Percentiles rank a stretch among this genome's conserved stretches.
phyloP scores from a whole-genome alignment of 2,329 filamentous ascomycete genomes.

The Aspergillus felis region DNA sequence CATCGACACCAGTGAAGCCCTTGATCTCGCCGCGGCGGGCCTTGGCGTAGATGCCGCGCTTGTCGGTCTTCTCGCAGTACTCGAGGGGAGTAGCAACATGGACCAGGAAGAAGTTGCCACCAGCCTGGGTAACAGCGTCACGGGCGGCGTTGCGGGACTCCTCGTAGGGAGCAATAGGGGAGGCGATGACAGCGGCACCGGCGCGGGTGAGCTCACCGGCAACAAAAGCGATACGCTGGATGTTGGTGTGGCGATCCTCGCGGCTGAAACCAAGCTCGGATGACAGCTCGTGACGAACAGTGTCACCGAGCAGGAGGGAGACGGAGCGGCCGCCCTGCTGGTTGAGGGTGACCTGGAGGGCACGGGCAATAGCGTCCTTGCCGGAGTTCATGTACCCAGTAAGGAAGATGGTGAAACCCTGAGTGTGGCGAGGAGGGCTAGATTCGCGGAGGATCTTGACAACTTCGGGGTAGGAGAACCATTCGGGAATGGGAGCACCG shows the following conservation, averaged over 20 bases:
- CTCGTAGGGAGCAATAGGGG: slow-evolving; percentile 93
- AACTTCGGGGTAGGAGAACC: slow-evolving; percentile 99
- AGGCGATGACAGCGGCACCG: slow-evolving; percentile 90
- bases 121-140: slow-evolving; percentile 69
- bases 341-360: slow-evolving; percentile 94
- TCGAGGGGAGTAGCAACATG: slow-evolving; percentile 93
- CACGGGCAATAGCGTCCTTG: slow-evolving; percentile 94
- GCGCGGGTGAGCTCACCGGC: slow-evolving; percentile 90
- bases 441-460: slow-evolving; percentile 94
- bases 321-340: slow-evolving; percentile 95
- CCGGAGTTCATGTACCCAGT: slow-evolving; percentile 95
- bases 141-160: slow-evolving; percentile 70
- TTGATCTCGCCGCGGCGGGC: slow-evolving; percentile 88
- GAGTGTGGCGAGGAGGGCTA: slow-evolving; percentile 82
- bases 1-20: slow-evolving; percentile 97
- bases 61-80: slow-evolving; percentile 92
- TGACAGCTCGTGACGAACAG: slow-evolving; percentile 86
- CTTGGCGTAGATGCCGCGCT: slow-evolving; percentile 79
- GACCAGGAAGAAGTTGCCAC: slow-evolving; percentile 90
- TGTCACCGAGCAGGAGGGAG: slow-evolving; percentile 91
- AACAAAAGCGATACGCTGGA: slow-evolving; percentile 93
- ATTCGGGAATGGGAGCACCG: slow-evolving; percentile 92
- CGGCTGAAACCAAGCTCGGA: slow-evolving; percentile 93
- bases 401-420: slow-evolving; percentile 98
- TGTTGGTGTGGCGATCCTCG: slow-evolving; percentile 90